Percentiles rank a stretch among this genome's conserved stretches.
phyloP scores from a whole-genome alignment of 2,329 filamentous ascomycete genomes.

The Aspergillus sclerotialis region DNA sequence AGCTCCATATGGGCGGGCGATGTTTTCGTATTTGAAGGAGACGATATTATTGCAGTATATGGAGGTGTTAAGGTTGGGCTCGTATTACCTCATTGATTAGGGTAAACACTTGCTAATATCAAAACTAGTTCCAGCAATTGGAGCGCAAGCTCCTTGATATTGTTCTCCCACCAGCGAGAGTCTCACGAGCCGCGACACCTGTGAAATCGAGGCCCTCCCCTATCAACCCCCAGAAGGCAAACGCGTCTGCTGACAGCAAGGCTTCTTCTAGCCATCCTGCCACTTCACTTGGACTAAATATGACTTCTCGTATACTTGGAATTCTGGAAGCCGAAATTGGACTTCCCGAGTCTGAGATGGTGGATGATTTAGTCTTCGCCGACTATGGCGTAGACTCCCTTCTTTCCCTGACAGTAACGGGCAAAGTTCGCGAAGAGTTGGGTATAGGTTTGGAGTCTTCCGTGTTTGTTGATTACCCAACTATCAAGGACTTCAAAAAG shows the following conservation, averaged over 20 bases:
- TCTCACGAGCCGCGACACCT: conserved; percentile 16
- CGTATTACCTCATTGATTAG: background rate
- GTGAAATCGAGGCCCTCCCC: conserved; percentile 15
- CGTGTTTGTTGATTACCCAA: conserved; percentile 54
- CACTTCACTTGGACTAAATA: conserved; percentile 22
- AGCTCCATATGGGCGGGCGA: conserved; percentile 53
- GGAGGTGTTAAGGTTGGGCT: conserved; percentile 38
- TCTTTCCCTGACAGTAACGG: conserved; percentile 55
- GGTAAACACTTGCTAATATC: conserved; percentile 5
- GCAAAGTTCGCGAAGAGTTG: conserved; percentile 55
- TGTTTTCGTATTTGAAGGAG: conserved; percentile 55
- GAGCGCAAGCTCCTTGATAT: conserved; percentile 35
- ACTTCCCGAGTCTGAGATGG: conserved; percentile 51
- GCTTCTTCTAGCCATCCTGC: conserved; percentile 18
- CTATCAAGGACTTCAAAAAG: conserved; percentile 54
- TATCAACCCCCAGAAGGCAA: conserved; percentile 23
- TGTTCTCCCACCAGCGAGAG: conserved; percentile 31
- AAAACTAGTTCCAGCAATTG: conserved; percentile 33
- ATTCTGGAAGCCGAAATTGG: conserved; percentile 45
- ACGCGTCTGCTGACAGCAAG: conserved; percentile 14
- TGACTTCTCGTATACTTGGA: conserved; percentile 28
- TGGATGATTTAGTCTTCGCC: conserved; percentile 54
- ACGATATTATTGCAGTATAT: conserved; percentile 49
- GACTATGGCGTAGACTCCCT: conserved; percentile 58
- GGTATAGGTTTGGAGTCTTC: conserved; percentile 53